Percentiles rank a stretch among this genome's conserved stretches.
Evolutionary conservation across 192 early-diverging fungal species (phyloP).

Genomic region (Ambispora gerdemannii): DNA sequence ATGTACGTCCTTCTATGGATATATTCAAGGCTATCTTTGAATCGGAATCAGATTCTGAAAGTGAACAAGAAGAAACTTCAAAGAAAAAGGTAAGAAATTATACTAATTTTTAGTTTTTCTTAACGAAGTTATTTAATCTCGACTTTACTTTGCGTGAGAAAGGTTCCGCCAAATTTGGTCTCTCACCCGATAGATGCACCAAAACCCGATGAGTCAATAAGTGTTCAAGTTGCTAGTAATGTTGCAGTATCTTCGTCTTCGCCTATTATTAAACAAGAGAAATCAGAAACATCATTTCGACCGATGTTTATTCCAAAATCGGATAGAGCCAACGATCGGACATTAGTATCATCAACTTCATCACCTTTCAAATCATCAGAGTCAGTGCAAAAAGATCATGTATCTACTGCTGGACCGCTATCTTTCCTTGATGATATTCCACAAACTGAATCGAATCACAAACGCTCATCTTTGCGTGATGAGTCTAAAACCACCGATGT

Average conservation of each 20-base stretch:
- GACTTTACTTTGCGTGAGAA: not conserved
- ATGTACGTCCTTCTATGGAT: slow-evolving; percentile 74
- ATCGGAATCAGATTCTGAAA: slow-evolving; percentile 54
- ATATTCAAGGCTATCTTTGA: slow-evolving; percentile 86
- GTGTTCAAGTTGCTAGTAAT: too few relatives aligned
- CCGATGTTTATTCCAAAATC: slow-evolving; percentile 37
- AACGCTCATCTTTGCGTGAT: not conserved
- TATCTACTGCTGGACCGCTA: slow-evolving; percentile 7
- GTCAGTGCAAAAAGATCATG: not conserved
- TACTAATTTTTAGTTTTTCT: not conserved
- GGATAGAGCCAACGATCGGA: not conserved
- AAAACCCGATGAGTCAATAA: not conserved
- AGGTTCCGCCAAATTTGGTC: slow-evolving; percentile 8
- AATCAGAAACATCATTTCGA: slow-evolving; percentile 26
- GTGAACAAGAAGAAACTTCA: slow-evolving; percentile 39
- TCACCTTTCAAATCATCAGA: not conserved
- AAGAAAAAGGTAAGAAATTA: slow-evolving; percentile 4
- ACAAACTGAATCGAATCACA: not conserved
- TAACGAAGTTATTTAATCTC: slow-evolving; percentile 19
- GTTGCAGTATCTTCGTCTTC: not conserved
- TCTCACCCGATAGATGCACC: not conserved
- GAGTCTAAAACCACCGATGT: not conserved
- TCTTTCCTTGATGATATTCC: slow-evolving; percentile 9
- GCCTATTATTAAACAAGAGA: not conserved
- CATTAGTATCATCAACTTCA: not conserved